These are phyloP conservation scores for Leucocoprinus sp. DNA, from an alignment of 768 basidiomycete species.

Conservation along the genomic window DNA sequence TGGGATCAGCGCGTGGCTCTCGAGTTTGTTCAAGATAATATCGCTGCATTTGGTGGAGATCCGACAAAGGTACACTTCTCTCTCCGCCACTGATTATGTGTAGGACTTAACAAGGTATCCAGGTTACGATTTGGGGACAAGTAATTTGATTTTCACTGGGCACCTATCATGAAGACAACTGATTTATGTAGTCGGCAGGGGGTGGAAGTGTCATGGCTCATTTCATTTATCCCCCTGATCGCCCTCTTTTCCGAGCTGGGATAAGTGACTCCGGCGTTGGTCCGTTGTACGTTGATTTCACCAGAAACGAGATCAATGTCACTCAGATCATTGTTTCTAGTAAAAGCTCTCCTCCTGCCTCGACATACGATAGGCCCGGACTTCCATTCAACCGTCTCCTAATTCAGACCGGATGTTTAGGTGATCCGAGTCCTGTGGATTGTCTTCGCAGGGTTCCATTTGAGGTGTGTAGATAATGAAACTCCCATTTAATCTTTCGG, in stretches of 20 bases:
- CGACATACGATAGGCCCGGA: constrained; percentile 42
- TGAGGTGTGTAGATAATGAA: constrained; percentile 21
- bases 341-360: constrained; percentile 39
- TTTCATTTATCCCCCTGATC: constrained; percentile 32
- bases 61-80: constrained; percentile 29
- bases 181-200: constrained; percentile 35
- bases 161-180: not conserved
- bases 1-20: constrained; percentile 54
- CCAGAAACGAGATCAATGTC: no score
- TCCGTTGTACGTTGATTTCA: constrained; percentile 35
- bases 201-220: constrained; percentile 43
- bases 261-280: constrained; percentile 47
- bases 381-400: constrained; percentile 42
- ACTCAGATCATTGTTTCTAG: constrained; percentile 18
- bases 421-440: constrained; percentile 27
- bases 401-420: constrained; percentile 35
- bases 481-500: not conserved
- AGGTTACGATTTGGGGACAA: constrained; percentile 54
- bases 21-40: constrained; percentile 56
- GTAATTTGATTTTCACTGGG: constrained; percentile 16
- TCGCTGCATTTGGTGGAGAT: constrained; percentile 58
- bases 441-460: constrained; percentile 42
- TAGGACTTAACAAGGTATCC: not conserved
- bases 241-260: constrained; percentile 39
- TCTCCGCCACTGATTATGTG: no score